These are phyloP conservation scores for Schoenoplectus triqueter DNA, from an alignment of 202 grass and related monocot genomes.

Conservation along the genomic window DNA sequence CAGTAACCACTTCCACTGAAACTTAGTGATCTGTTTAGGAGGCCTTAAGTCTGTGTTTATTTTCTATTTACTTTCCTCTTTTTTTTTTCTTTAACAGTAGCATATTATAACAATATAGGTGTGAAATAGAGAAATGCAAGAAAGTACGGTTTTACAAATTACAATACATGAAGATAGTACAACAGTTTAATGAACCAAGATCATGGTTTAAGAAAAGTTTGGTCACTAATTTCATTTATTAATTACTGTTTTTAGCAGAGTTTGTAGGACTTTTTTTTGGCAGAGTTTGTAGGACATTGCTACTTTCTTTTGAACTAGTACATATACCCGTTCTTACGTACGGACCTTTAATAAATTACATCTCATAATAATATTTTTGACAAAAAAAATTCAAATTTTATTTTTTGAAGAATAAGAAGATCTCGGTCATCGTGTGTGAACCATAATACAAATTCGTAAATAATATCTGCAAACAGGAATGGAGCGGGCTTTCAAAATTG, in stretches of 20 bases:
- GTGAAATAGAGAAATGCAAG: background rate
- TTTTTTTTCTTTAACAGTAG: background rate
- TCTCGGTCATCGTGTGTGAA: too few relatives aligned
- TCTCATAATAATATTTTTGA: too few relatives aligned
- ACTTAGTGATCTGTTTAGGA: conserved; percentile 35
- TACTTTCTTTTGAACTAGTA: background rate
- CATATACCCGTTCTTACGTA: background rate
- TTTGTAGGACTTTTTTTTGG: background rate
- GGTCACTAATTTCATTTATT: background rate
- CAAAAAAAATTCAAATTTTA: too few relatives aligned
- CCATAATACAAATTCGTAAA: too few relatives aligned
- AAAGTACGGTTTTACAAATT: background rate
- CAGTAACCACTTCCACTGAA: conserved; percentile 29
- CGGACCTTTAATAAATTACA: too few relatives aligned
- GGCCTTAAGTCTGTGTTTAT: background rate
- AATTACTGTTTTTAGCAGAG: background rate
- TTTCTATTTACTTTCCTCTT: background rate
- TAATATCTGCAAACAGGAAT: too few relatives aligned
- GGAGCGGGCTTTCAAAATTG: too few relatives aligned
- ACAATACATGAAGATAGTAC: conserved; percentile 3
- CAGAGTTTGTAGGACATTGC: background rate
- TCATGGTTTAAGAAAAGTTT: background rate
- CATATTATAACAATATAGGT: conserved; percentile 1
- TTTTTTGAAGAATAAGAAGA: too few relatives aligned
- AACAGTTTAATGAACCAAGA: background rate